Conservation (phyloP, 208 protist species). For the Strigomonas culicis region DNA sequence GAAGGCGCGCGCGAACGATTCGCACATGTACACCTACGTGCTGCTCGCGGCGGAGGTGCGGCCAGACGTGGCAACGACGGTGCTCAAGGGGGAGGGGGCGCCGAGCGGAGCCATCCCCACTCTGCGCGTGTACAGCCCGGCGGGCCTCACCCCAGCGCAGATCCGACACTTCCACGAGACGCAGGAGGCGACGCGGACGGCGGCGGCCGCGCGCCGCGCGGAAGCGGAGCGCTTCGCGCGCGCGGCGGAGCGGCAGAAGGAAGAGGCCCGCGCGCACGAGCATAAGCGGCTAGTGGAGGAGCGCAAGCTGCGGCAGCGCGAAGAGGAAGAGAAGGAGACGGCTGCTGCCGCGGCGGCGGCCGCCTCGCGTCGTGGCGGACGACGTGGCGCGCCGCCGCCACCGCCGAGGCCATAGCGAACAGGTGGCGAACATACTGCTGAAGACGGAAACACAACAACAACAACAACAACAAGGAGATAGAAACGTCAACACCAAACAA, state of each 20-base stretch:
- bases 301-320: slow-evolving; percentile 35
- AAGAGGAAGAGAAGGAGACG: slow-evolving; percentile 25
- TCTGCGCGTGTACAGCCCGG: slow-evolving; percentile 25
- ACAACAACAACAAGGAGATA: too few species aligned
- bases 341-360: slow-evolving; percentile 23
- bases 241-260: slow-evolving; percentile 38
- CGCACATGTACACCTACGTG: too few species aligned
- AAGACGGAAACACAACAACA: too few species aligned
- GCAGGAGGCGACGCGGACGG: slow-evolving; percentile 46
- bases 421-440: too few species aligned
- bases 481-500: too few species aligned
- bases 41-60: too few species aligned
- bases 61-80: neutral
- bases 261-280: slow-evolving; percentile 49
- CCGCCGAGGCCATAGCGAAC: too few species aligned
- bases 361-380: neutral
- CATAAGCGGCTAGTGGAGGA: slow-evolving; percentile 49
- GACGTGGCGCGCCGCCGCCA: too few species aligned
- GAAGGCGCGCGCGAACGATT: too few species aligned
- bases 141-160: slow-evolving; percentile 36
- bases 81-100: too few species aligned
- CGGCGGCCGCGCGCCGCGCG: slow-evolving; percentile 32
- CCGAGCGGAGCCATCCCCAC: too few species aligned
- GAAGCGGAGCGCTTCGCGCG: slow-evolving; percentile 54
- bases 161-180: slow-evolving; percentile 41